Evolutionary conservation across 1,139 yeast genomes (phyloP).

Genomic region (Protomyces pachydermus): DNA sequence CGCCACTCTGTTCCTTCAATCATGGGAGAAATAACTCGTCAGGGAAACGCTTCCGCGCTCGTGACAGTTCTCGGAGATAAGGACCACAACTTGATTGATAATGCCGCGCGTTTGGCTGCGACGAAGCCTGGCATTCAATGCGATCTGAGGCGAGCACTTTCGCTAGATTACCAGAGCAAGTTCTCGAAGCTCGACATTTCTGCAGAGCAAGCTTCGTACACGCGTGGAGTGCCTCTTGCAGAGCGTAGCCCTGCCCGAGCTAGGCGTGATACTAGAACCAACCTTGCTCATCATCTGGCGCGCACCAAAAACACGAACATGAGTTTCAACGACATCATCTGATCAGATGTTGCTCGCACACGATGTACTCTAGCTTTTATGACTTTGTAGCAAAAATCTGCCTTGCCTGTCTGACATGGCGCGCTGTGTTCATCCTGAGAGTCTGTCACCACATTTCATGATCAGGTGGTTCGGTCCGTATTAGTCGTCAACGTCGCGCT

Average conservation of each 20-base stretch:
- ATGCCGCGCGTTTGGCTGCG: background rate
- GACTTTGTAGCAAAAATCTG: too few species aligned
- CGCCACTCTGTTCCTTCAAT: conserved; percentile 4
- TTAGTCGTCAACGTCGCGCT: too few species aligned
- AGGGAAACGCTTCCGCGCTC: background rate
- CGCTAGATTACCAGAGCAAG: conserved; percentile 19
- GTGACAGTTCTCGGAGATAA: background rate
- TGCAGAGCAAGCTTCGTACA: conserved; percentile 6
- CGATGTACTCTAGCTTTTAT: too few species aligned
- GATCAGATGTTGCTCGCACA: background rate
- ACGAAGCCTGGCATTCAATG: conserved; percentile 23
- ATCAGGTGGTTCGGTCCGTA: too few species aligned
- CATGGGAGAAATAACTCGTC: background rate
- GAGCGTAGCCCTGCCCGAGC: conserved; percentile 4
- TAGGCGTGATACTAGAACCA: conserved; percentile 5
- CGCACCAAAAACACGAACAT: conserved; percentile 11
- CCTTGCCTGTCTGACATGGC: too few species aligned
- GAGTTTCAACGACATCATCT: conserved; percentile 15
- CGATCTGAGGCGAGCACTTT: conserved; percentile 15
- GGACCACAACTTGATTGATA: background rate
- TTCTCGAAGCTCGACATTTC: conserved; percentile 17
- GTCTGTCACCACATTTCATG: too few species aligned
- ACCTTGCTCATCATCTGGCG: conserved; percentile 13
- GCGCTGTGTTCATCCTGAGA: too few species aligned
- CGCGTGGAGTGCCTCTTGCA: conserved; percentile 17